Evolutionary conservation across 2,329 filamentous ascomycete genomes (phyloP).

Genomic region (Colletotrichum sp.): DNA sequence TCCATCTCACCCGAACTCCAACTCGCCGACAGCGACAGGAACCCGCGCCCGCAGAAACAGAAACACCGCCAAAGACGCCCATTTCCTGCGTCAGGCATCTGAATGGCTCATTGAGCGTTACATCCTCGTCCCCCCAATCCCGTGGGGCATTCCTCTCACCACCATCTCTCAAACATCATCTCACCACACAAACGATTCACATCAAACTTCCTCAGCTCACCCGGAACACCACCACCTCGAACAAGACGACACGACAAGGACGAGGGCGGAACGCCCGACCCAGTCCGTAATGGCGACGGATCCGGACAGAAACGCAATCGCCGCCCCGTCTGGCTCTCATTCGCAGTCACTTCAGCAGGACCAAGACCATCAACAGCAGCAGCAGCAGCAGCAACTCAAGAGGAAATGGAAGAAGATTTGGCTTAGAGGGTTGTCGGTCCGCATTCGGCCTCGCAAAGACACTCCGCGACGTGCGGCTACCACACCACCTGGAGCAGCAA

Average conservation of each 20-base stretch:
- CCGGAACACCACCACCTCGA: neutral
- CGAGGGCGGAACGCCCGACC: neutral
- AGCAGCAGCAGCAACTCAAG: slow-evolving; percentile 4
- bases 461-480: neutral
- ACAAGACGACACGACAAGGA: neutral
- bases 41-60: neutral
- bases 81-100: neutral
- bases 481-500: neutral
- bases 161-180: neutral
- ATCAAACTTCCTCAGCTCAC: neutral
- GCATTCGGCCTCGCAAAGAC: slow-evolving; percentile 12
- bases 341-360: neutral
- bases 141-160: neutral
- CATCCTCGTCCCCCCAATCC: neutral
- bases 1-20: neutral
- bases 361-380: neutral
- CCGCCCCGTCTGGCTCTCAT: neutral
- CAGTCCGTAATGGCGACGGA: slow-evolving; percentile 6
- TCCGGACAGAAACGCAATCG: neutral
- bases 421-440: slow-evolving; percentile 9
- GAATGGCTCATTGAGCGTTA: neutral
- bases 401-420: slow-evolving; percentile 15
- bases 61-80: neutral
- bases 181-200: neutral
- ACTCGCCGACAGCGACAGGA: neutral